A percentile compares a stretch with the other conserved stretches of the same genome.
Conservation (phyloP, 371 early-diverging fungal species). For the Rhizopus delemar region DNA sequence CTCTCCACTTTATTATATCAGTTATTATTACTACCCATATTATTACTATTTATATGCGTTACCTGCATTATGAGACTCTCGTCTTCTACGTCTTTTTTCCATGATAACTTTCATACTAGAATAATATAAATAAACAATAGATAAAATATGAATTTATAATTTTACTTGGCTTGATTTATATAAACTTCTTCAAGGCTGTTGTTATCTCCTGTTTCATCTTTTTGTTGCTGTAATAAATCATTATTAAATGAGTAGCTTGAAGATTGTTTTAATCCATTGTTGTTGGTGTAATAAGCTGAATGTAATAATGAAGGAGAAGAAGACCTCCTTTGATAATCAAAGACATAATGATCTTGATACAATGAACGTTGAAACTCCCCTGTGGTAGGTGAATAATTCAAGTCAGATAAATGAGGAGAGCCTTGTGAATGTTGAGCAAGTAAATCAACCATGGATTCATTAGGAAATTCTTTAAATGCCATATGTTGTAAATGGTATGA, state of each 20-base stretch:
- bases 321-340: background rate
- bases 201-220: conserved; percentile 4
- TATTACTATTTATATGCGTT: conserved; percentile 6
- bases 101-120: conserved; percentile 47
- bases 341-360: background rate
- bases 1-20: conserved; percentile 71
- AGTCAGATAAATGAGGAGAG: conserved; percentile 19
- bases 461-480: conserved; percentile 13
- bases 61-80: conserved; percentile 95
- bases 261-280: background rate
- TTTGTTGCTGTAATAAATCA: conserved; percentile 4
- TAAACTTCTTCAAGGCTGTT: conserved; percentile 14
- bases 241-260: background rate
- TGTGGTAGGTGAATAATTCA: conserved; percentile 20
- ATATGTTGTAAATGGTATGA: conserved; percentile 22
- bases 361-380: conserved; percentile 12
- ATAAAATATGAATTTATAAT: background rate
- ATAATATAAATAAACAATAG: conserved; percentile 24
- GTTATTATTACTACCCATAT: background rate
- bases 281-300: background rate
- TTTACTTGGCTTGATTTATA: conserved; percentile 29
- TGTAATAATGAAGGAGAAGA: background rate
- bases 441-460: conserved; percentile 18
- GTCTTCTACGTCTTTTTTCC: conserved; percentile 88
- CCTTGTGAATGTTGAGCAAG: conserved; percentile 17